Percentiles rank a stretch among this genome's conserved stretches.
Evolutionary conservation across 225 moss, liverwort and hornwort genomes (phyloP).

Genomic region (Pseudoscleropodium purum): DNA sequence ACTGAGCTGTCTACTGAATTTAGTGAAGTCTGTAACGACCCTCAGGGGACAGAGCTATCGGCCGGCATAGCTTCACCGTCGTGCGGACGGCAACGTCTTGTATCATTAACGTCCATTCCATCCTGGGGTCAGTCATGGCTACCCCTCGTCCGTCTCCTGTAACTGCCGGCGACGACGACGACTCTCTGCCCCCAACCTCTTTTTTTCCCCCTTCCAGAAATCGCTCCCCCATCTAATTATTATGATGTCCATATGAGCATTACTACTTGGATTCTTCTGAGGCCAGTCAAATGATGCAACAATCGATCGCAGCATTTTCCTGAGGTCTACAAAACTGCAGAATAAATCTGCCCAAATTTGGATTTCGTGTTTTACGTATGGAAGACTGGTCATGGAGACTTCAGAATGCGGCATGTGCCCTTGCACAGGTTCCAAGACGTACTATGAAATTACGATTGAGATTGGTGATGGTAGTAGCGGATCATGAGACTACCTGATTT

Average conservation of each 20-base stretch:
- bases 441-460: neutral
- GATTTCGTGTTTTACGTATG: neutral
- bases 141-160: conserved; percentile 1
- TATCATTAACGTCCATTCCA: neutral
- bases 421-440: neutral
- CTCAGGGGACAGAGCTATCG: neutral
- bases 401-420: neutral
- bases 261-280: neutral
- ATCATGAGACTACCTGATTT: neutral
- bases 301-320: neutral
- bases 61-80: conserved; percentile 17
- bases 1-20: conserved; percentile 15
- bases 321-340: neutral
- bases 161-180: conserved; percentile 27
- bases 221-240: neutral
- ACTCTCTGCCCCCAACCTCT: conserved; percentile 13
- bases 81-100: neutral
- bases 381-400: neutral
- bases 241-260: neutral
- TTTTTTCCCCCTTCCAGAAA: neutral
- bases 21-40: conserved; percentile 2
- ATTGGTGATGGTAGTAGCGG: neutral
- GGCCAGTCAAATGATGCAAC: neutral
- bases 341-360: neutral
- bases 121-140: conserved; percentile 12